Conservation (phyloP, 2,329 filamentous ascomycete species). For the Arthroderma sp. region DNA sequence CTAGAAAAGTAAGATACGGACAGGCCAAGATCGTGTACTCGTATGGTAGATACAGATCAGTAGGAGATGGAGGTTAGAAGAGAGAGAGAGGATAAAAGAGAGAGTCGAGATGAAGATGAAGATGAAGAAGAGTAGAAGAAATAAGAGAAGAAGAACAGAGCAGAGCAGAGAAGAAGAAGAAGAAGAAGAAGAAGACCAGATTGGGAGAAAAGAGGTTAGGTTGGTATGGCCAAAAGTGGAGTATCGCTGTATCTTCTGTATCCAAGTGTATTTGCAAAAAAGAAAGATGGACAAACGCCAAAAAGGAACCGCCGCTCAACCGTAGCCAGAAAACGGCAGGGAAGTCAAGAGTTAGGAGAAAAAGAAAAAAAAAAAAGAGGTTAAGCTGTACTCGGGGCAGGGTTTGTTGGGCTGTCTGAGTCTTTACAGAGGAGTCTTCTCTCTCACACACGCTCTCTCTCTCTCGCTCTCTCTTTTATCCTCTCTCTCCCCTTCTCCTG, state of each 20-base stretch:
- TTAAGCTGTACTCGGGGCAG: too few relatives aligned
- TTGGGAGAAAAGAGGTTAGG: not conserved
- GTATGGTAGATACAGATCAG: not conserved
- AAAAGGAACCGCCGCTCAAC: not conserved
- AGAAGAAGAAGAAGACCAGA: not conserved
- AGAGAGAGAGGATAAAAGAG: not conserved
- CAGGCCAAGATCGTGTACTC: too few relatives aligned
- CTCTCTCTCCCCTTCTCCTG: not conserved
- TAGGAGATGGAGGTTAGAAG: not conserved
- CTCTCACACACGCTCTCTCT: not conserved
- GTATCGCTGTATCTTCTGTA: too few relatives aligned
- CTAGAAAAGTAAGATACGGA: not conserved
- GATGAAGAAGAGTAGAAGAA: not conserved
- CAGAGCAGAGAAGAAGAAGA: not conserved
- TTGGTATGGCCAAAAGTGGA: not conserved
- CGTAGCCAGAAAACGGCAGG: not conserved
- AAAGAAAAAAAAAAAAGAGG: not conserved
- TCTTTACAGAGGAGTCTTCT: too few relatives aligned
- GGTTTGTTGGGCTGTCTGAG: too few relatives aligned
- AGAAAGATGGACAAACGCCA: not conserved
- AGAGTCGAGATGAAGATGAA: not conserved
- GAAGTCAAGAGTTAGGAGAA: not conserved
- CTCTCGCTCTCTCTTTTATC: not conserved
- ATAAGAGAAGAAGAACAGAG: not conserved
- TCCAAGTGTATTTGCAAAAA: too few relatives aligned